phyloP scores from a whole-genome alignment of 2,329 filamentous ascomycete species.

The Pestalotiopsis sp. region DNA sequence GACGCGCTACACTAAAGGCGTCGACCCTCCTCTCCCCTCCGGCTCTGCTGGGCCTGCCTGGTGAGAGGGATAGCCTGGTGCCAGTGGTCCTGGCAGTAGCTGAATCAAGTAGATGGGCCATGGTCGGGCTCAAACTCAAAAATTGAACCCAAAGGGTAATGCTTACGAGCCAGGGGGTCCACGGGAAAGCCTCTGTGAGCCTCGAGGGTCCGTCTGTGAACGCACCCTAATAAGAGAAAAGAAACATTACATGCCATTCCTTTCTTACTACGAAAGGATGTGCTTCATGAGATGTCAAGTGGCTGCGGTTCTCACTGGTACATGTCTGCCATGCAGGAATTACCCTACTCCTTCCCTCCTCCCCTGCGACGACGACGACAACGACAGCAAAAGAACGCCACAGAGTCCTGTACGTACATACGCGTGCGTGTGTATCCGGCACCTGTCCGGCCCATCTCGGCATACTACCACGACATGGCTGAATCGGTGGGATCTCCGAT shows the following conservation, averaged over 20 bases:
- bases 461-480: conserved; percentile 3
- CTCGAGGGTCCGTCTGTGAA: too few species aligned
- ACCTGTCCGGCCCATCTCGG: background rate
- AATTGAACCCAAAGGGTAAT: conserved; percentile 3
- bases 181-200: background rate
- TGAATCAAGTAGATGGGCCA: conserved; percentile 3
- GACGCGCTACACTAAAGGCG: background rate
- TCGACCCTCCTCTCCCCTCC: background rate
- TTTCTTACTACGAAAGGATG: background rate
- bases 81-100: background rate
- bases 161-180: conserved; percentile 3
- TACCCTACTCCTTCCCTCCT: background rate
- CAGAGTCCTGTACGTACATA: background rate
- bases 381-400: background rate
- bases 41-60: background rate
- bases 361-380: background rate
- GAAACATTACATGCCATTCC: background rate
- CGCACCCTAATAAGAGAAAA: background rate
- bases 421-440: background rate
- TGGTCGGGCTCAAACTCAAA: conserved; percentile 3
- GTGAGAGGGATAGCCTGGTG: background rate
- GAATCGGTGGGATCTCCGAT: conserved; percentile 8
- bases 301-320: background rate
- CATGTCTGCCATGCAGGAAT: background rate
- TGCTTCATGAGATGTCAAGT: background rate